phyloP scores from a whole-genome alignment of 1,284 basidiomycete species.

The Cryptococcus jaspeensis region DNA sequence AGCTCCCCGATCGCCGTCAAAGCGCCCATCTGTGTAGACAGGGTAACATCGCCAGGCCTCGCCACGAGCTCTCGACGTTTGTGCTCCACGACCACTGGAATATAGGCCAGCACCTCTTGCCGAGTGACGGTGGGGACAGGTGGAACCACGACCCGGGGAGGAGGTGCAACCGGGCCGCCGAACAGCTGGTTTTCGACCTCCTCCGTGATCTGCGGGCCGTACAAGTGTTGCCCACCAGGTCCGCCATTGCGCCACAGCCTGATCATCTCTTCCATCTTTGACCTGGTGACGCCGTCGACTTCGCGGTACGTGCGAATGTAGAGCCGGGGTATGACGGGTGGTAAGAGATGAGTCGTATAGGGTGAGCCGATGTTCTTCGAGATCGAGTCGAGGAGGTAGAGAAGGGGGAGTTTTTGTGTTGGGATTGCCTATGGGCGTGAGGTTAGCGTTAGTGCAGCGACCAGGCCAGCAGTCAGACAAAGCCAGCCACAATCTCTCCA shows the following conservation, averaged over 20 bases:
- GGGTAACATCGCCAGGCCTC: constrained; percentile 31
- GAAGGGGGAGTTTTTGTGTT: constrained; percentile 85
- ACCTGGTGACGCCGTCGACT: constrained; percentile 76
- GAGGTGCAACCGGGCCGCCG: constrained; percentile 20
- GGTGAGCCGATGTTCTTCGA: constrained; percentile 90
- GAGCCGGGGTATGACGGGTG: constrained; percentile 66
- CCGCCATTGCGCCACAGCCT: constrained; percentile 85
- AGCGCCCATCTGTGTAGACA: constrained; percentile 34
- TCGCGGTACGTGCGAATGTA: constrained; percentile 81
- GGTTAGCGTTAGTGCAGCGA: background rate
- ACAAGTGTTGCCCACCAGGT: constrained; percentile 74
- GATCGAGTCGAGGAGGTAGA: constrained; percentile 95
- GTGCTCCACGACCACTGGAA: constrained; percentile 31
- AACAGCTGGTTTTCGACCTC: constrained; percentile 42
- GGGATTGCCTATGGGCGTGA: constrained; percentile 67
- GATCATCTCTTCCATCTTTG: constrained; percentile 95
- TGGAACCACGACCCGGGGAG: constrained; percentile 1
- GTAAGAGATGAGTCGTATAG: constrained; percentile 76
- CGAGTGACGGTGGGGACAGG: background rate
- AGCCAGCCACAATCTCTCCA: too few relatives aligned
- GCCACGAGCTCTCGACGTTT: constrained; percentile 42
- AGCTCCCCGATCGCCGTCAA: constrained; percentile 42
- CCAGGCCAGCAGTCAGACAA: background rate
- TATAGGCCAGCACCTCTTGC: constrained; percentile 19
- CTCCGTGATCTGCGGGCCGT: constrained; percentile 35